Percentiles rank a stretch among this genome's conserved stretches.
These are phyloP conservation scores for Rhizophagus prolifer DNA, from an alignment of 192 early-diverging fungal genomes.

Conservation along the genomic window DNA sequence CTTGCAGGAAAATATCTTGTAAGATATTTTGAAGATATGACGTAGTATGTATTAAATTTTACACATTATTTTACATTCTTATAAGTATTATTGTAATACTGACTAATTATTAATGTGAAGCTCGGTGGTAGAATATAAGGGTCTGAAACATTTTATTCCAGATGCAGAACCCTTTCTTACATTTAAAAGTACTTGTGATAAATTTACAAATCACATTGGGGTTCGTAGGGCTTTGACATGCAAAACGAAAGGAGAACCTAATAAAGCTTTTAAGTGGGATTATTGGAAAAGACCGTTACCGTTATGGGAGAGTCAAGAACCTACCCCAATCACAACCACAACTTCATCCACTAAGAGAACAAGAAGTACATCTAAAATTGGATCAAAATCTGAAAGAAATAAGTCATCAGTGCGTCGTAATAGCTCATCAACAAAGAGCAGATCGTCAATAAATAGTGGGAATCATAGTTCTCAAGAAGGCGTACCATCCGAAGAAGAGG, in stretches of 20 bases:
- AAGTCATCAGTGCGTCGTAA: background rate
- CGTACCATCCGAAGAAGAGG: background rate
- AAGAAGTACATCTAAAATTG: background rate
- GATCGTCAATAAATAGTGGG: background rate
- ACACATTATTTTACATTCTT: background rate
- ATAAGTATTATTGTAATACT: background rate
- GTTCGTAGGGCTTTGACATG: constrained; percentile 4
- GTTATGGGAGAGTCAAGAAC: background rate
- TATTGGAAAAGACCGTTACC: constrained; percentile 8
- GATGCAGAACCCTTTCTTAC: background rate
- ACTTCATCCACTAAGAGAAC: background rate
- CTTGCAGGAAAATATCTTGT: constrained; percentile 12
- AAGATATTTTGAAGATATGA: constrained; percentile 21
- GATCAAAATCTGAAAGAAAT: background rate
- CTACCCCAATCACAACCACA: background rate
- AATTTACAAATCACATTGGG: constrained; percentile 5
- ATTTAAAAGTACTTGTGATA: background rate
- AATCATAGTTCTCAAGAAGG: background rate
- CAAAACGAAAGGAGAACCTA: constrained; percentile 3
- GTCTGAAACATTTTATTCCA: background rate
- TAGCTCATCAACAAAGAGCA: background rate
- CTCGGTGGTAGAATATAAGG: background rate
- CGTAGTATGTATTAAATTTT: background rate
- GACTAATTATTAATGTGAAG: background rate
- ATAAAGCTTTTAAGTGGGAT: constrained; percentile 14